Conservation (phyloP, 2,329 filamentous ascomycete genomes). For the Capronia coronata region DNA sequence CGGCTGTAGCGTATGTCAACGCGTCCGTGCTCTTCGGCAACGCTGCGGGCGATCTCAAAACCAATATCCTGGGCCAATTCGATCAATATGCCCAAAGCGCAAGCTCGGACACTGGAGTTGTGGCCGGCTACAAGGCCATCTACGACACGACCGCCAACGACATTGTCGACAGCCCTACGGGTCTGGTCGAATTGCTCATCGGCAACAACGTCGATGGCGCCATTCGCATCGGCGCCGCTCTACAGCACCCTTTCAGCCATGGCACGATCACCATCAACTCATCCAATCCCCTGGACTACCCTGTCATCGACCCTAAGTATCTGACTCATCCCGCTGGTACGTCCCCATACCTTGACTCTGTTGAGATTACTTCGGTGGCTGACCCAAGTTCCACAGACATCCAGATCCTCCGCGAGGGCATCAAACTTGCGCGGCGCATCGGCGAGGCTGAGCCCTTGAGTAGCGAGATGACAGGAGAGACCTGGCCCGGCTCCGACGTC, state of each 20-base stretch:
- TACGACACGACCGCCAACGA: conserved; percentile 20
- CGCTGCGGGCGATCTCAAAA: conserved; percentile 7
- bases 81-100: conserved; percentile 12
- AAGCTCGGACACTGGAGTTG: conserved; percentile 11
- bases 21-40: conserved; percentile 24
- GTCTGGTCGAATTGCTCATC: conserved; percentile 28
- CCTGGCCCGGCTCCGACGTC: conserved; percentile 26
- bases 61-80: conserved; percentile 8
- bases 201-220: conserved; percentile 27
- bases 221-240: conserved; percentile 21
- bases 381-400: conserved; percentile 30
- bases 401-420: conserved; percentile 36
- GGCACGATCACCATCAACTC: conserved; percentile 30
- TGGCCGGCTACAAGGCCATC: conserved; percentile 27
- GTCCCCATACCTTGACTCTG: neutral
- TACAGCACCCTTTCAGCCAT: conserved; percentile 27
- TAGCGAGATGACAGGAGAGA: conserved; percentile 32
- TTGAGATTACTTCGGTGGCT: conserved; percentile 3
- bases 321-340: conserved; percentile 38
- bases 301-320: conserved; percentile 41
- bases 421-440: conserved; percentile 33
- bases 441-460: conserved; percentile 31
- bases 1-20: conserved; percentile 24
- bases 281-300: conserved; percentile 32
- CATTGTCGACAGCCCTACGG: conserved; percentile 21